phyloP scores from a whole-genome alignment of 495 filamentous ascomycete genomes.

The Lentithecium fluviatile region DNA sequence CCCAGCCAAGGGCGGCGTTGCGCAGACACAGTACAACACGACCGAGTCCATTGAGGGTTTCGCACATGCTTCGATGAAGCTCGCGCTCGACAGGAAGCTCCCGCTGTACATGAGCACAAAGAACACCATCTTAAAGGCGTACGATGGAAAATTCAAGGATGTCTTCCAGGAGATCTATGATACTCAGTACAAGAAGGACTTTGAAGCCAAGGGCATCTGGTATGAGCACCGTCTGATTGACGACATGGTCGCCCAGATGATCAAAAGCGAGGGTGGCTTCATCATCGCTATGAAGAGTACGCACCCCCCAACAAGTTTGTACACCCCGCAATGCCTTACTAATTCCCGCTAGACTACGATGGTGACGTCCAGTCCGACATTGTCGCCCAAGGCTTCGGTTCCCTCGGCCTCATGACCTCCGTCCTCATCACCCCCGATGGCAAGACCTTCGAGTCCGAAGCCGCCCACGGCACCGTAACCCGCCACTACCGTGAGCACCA shows the following conservation, averaged over 20 bases:
- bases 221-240: slow-evolving; percentile 99
- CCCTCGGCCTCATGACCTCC: slow-evolving; percentile 96
- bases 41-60: slow-evolving; percentile 92
- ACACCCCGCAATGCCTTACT: background rate
- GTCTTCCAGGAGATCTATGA: slow-evolving; percentile 98
- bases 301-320: slow-evolving; percentile 34
- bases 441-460: slow-evolving; percentile 94
- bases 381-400: slow-evolving; percentile 96
- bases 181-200: slow-evolving; percentile 76
- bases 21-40: slow-evolving; percentile 96
- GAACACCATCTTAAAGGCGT: slow-evolving; percentile 98
- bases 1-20: slow-evolving; percentile 76
- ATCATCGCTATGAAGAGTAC: slow-evolving; percentile 97
- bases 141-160: slow-evolving; percentile 97
- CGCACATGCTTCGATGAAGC: slow-evolving; percentile 93
- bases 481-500: slow-evolving; percentile 98
- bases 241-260: slow-evolving; percentile 99
- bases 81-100: slow-evolving; percentile 78
- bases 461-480: slow-evolving; percentile 96
- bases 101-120: slow-evolving; percentile 99
- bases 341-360: slow-evolving; percentile 70
- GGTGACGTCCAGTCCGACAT: slow-evolving; percentile 99
- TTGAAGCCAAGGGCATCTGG: slow-evolving; percentile 91
- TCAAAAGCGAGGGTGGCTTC: slow-evolving; percentile 93
- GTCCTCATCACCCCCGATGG: slow-evolving; percentile 94